These are phyloP conservation scores for Cyberlindnera subsufficiens DNA, from an alignment of 805 yeast genomes.

Conservation along the genomic window DNA sequence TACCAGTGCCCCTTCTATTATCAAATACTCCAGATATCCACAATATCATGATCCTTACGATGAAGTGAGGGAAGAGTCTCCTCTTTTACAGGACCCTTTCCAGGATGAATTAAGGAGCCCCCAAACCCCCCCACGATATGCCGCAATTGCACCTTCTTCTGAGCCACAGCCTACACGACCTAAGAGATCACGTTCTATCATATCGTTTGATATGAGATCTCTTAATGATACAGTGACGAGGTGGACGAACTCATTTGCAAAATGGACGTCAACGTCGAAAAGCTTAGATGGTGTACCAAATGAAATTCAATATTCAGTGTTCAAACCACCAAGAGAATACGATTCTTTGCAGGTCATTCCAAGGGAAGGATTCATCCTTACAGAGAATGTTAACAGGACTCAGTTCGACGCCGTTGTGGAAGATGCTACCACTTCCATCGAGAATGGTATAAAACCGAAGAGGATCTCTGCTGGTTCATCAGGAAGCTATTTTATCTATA, in stretches of 20 bases:
- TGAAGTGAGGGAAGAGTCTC: constrained; percentile 4
- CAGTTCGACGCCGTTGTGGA: constrained; percentile 36
- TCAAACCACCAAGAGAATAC: constrained; percentile 33
- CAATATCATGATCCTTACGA: neutral
- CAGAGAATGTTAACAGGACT: constrained; percentile 23
- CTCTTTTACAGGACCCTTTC: neutral
- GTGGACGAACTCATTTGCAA: constrained; percentile 24
- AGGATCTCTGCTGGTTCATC: constrained; percentile 63
- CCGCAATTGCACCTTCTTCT: too few relatives aligned
- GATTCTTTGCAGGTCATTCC: constrained; percentile 26
- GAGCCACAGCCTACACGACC: neutral
- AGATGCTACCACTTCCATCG: constrained; percentile 42
- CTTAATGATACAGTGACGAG: constrained; percentile 19
- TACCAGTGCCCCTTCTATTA: constrained; percentile 9
- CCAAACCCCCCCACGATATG: too few relatives aligned
- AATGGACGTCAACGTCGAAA: constrained; percentile 21
- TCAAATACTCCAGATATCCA: neutral
- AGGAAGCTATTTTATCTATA: constrained; percentile 59
- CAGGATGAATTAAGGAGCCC: neutral
- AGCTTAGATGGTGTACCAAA: constrained; percentile 21
- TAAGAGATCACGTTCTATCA: constrained; percentile 17
- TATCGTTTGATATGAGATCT: constrained; percentile 19
- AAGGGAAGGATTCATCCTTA: constrained; percentile 20
- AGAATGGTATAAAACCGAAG: constrained; percentile 38
- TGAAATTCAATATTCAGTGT: constrained; percentile 53